phyloP scores from a whole-genome alignment of 371 early-diverging fungal species.

The Syncephalastrum racemosum region DNA sequence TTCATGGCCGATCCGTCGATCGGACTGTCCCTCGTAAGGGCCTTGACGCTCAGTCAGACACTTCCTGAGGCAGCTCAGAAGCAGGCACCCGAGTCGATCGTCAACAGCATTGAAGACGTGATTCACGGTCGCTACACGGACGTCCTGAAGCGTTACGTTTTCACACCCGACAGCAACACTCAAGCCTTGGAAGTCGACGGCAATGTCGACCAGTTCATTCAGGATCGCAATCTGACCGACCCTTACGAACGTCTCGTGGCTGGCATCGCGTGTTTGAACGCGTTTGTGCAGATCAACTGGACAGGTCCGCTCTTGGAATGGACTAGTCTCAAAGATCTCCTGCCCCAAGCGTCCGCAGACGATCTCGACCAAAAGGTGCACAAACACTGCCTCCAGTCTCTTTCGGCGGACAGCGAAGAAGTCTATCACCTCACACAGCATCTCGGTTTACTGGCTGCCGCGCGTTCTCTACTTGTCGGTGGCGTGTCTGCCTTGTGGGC shows the following conservation, averaged over 20 bases:
- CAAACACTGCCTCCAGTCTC: constrained; percentile 30
- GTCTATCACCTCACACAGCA: constrained; percentile 77
- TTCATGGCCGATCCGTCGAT: constrained; percentile 13
- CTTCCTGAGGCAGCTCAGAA: constrained; percentile 9
- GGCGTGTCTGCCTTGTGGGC: constrained; percentile 56
- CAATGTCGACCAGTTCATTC: constrained; percentile 10
- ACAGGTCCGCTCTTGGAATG: constrained; percentile 63
- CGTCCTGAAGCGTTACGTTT: constrained; percentile 29
- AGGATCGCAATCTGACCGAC: constrained; percentile 7
- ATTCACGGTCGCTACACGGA: constrained; percentile 33
- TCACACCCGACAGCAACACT: constrained; percentile 10
- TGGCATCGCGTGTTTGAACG: constrained; percentile 58
- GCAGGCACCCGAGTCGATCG: constrained; percentile 9
- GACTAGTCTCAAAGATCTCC: constrained; percentile 29
- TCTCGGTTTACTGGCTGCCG: constrained; percentile 67
- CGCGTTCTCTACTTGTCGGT: constrained; percentile 64
- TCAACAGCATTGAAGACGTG: constrained; percentile 17
- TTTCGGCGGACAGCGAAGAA: constrained; percentile 83
- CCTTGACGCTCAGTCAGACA: constrained; percentile 17
- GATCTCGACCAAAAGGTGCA: constrained; percentile 33
- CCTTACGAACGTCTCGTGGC: constrained; percentile 28
- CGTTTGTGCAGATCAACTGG: constrained; percentile 70
- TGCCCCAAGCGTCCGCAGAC: constrained; percentile 16
- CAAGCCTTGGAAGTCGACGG: constrained; percentile 13
- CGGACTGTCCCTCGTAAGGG: neutral